phyloP scores from a whole-genome alignment of 1,284 basidiomycete species.

The Taiwanofungus camphoratus region DNA sequence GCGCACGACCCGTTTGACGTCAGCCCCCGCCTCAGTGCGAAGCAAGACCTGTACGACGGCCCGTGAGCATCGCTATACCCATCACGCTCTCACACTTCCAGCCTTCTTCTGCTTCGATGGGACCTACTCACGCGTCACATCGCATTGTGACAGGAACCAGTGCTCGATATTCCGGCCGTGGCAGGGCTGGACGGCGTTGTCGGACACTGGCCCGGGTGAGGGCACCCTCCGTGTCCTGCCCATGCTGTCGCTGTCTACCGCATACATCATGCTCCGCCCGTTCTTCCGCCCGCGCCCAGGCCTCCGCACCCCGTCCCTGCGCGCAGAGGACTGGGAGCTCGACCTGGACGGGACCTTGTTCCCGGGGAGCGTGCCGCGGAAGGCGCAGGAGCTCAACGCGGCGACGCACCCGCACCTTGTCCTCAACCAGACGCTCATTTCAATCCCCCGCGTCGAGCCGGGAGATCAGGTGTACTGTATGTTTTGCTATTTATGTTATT shows the following conservation, averaged over 20 bases:
- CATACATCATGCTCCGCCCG: constrained; percentile 71
- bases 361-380: constrained; percentile 56
- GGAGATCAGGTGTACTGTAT: constrained; percentile 76
- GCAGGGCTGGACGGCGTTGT: constrained; percentile 73
- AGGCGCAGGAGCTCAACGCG: constrained; percentile 59
- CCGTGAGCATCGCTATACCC: constrained; percentile 32
- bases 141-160: constrained; percentile 37
- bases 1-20: constrained; percentile 56
- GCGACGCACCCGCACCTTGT: constrained; percentile 67
- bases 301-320: constrained; percentile 18
- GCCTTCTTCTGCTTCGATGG: background rate
- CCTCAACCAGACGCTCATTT: constrained; percentile 47
- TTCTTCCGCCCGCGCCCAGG: constrained; percentile 51
- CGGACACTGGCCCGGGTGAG: constrained; percentile 54
- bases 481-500: constrained; percentile 12
- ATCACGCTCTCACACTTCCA: too few species aligned
- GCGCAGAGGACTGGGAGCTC: constrained; percentile 54
- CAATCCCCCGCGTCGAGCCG: constrained; percentile 52
- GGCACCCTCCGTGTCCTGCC: constrained; percentile 64
- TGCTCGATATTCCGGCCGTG: constrained; percentile 76
- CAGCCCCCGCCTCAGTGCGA: constrained; percentile 44
- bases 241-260: constrained; percentile 47
- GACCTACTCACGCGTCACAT: background rate
- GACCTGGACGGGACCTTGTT: constrained; percentile 56
- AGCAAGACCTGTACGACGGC: constrained; percentile 50